Conservation (phyloP, 2,329 filamentous ascomycete genomes). For the Catunica adiposa region DNA sequence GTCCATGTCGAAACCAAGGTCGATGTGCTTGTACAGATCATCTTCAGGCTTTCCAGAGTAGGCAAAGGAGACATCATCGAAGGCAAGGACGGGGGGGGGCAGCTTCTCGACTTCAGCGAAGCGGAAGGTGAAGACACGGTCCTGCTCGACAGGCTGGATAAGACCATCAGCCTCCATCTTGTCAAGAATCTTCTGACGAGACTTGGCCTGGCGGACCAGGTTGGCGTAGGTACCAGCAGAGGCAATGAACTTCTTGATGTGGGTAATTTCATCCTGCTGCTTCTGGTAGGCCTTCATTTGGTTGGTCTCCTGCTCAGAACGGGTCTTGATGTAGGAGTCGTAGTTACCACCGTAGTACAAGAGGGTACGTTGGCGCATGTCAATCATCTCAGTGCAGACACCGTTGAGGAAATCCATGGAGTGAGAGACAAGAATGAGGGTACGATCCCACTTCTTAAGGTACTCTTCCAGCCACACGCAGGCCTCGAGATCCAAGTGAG, state of each 20-base stretch:
- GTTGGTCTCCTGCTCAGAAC: constrained; percentile 86
- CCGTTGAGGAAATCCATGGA: constrained; percentile 98
- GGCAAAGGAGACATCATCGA: constrained; percentile 94
- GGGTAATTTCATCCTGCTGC: constrained; percentile 95
- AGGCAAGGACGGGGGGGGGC: constrained; percentile 89
- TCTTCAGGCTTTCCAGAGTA: constrained; percentile 83
- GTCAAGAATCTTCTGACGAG: constrained; percentile 97
- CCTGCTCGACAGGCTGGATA: constrained; percentile 73
- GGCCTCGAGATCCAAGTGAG: constrained; percentile 96
- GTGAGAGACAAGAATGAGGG: constrained; percentile 90
- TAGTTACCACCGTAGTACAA: constrained; percentile 99
- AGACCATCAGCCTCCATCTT: constrained; percentile 99
- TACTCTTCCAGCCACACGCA: constrained; percentile 99
- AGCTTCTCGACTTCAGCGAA: constrained; percentile 99
- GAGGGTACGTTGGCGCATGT: constrained; percentile 81
- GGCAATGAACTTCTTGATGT: constrained; percentile 99
- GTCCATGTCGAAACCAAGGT: constrained; percentile 99
- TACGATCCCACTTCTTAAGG: constrained; percentile 98
- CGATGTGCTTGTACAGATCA: constrained; percentile 89
- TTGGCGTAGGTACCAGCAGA: constrained; percentile 99
- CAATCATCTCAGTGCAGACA: constrained; percentile 96
- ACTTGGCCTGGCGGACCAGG: constrained; percentile 96
- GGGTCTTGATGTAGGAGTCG: constrained; percentile 93
- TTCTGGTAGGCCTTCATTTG: constrained; percentile 98
- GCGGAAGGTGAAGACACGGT: constrained; percentile 90